Conservation (phyloP, 2,329 filamentous ascomycete species). For the Botryosphaeria dothidea region DNA sequence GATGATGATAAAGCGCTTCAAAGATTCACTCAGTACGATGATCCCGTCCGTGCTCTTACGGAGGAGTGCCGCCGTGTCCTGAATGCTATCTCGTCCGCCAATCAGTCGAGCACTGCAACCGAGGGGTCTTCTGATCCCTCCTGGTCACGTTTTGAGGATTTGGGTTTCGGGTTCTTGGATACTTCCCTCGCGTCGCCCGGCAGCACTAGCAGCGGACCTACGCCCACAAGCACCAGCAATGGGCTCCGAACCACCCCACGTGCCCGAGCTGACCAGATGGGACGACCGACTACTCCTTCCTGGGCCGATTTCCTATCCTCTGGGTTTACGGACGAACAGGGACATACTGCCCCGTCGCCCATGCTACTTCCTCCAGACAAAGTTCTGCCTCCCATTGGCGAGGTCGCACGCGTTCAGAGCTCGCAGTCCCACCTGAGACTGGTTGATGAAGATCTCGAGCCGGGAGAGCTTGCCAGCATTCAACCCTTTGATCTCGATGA, state of each 20-base stretch:
- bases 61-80: conserved; percentile 93
- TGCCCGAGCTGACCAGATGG: conserved; percentile 67
- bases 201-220: conserved; percentile 29
- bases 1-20: conserved; percentile 84
- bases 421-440: conserved; percentile 74
- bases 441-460: conserved; percentile 72
- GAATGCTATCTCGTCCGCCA: conserved; percentile 81
- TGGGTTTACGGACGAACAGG: conserved; percentile 78
- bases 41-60: conserved; percentile 83
- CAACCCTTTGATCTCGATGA: conserved; percentile 84
- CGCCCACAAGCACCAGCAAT: conserved; percentile 23
- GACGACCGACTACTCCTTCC: conserved; percentile 88
- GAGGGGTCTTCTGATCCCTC: conserved; percentile 66
- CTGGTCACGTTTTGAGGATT: conserved; percentile 95
- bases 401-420: conserved; percentile 68
- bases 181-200: conserved; percentile 47
- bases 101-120: conserved; percentile 70
- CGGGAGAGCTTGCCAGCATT: conserved; percentile 93
- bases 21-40: conserved; percentile 83
- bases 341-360: conserved; percentile 62
- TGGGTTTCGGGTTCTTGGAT: conserved; percentile 79
- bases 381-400: conserved; percentile 80
- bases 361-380: conserved; percentile 89
- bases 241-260: conserved; percentile 67
- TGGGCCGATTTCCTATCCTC: conserved; percentile 98